Evolutionary conservation across 768 basidiomycete genomes (phyloP).

Genomic region (Lanmaoa rubissima): DNA sequence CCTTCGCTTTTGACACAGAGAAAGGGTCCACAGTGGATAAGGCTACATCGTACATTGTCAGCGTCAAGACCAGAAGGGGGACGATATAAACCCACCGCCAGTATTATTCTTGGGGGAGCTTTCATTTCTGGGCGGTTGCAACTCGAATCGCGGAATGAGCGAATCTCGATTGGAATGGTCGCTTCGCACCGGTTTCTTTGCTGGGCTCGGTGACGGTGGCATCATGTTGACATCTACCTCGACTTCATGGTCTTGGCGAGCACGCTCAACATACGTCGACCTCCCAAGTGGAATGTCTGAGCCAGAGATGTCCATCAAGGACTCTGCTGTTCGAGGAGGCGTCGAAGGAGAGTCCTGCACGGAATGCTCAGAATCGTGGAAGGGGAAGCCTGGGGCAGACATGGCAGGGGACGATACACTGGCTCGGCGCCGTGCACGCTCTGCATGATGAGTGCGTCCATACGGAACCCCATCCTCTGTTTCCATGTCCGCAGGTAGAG

Average conservation of each 20-base stretch:
- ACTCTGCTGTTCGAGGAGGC: constrained; percentile 19
- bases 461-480: constrained; percentile 63
- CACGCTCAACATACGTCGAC: constrained; percentile 40
- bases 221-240: constrained; percentile 44
- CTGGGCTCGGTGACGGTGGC: constrained; percentile 50
- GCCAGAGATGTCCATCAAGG: constrained; percentile 23
- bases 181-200: constrained; percentile 25
- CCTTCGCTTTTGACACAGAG: constrained; percentile 20
- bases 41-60: constrained; percentile 10
- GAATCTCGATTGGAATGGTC: constrained; percentile 27
- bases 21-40: constrained; percentile 22
- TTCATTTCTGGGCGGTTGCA: constrained; percentile 17
- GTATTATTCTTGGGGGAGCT: constrained; percentile 22
- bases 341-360: constrained; percentile 21
- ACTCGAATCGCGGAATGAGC: constrained; percentile 36
- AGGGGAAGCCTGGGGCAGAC: constrained; percentile 38
- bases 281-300: constrained; percentile 32
- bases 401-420: constrained; percentile 33
- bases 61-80: not conserved
- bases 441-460: constrained; percentile 61
- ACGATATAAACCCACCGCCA: constrained; percentile 13
- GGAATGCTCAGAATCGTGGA: constrained; percentile 20
- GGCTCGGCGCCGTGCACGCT: constrained; percentile 41
- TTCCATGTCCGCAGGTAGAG: constrained; percentile 52
- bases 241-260: constrained; percentile 30